Evolutionary conservation across 257 asterid genomes (phyloP).

Genomic region (Catharanthus roseus): DNA sequence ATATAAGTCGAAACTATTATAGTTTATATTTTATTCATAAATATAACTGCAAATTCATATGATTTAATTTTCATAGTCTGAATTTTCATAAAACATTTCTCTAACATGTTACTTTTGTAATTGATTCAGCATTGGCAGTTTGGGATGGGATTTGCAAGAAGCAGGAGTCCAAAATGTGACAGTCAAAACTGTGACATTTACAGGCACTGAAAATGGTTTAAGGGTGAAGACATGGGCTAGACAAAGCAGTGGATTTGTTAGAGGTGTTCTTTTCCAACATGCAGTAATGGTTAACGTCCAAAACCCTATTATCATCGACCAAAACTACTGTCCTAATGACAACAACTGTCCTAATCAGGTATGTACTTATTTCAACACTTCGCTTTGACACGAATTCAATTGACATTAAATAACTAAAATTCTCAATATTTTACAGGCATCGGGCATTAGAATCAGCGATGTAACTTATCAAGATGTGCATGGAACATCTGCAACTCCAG

Average conservation of each 20-base stretch:
- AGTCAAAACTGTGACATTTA: slow-evolving; percentile 35
- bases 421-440: neutral
- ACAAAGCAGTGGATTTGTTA: slow-evolving; percentile 54
- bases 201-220: slow-evolving; percentile 50
- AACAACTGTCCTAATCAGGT: slow-evolving; percentile 41
- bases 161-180: slow-evolving; percentile 56
- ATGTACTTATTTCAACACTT: too few species aligned
- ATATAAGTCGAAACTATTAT: too few species aligned
- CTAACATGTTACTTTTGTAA: neutral
- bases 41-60: neutral
- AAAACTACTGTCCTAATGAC: slow-evolving; percentile 49
- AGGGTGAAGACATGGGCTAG: slow-evolving; percentile 67
- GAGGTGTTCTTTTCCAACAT: slow-evolving; percentile 34
- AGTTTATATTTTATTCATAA: too few species aligned
- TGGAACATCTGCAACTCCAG: slow-evolving; percentile 38
- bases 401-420: neutral
- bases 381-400: too few species aligned
- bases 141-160: slow-evolving; percentile 48
- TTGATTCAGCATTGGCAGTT: slow-evolving; percentile 50
- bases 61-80: neutral
- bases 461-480: slow-evolving; percentile 37
- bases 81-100: neutral
- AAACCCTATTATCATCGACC: slow-evolving; percentile 55
- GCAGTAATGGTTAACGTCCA: slow-evolving; percentile 36
- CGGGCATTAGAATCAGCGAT: slow-evolving; percentile 22